These are phyloP conservation scores for Phytophthora idaei DNA, from an alignment of 352 stramenopile species.

Conservation along the genomic window DNA sequence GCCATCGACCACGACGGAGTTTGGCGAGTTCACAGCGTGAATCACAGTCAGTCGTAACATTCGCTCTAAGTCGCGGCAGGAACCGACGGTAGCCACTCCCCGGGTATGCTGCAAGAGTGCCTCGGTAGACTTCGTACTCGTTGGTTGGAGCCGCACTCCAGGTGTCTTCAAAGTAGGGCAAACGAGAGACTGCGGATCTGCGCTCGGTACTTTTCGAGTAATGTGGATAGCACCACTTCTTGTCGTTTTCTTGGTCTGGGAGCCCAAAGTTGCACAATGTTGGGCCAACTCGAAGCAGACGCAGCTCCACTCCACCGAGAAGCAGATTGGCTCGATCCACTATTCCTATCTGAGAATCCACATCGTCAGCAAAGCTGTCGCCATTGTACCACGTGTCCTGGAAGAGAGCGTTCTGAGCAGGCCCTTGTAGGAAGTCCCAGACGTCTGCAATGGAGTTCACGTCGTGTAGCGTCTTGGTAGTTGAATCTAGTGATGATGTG, in stretches of 20 bases:
- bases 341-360: slow-evolving; percentile 57
- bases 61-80: slow-evolving; percentile 21
- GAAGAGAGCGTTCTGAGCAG: slow-evolving; percentile 52
- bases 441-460: slow-evolving; percentile 52
- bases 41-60: slow-evolving; percentile 27
- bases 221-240: slow-evolving; percentile 45
- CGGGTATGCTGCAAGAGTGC: slow-evolving; percentile 47
- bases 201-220: slow-evolving; percentile 37
- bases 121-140: slow-evolving; percentile 29
- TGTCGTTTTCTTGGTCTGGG: slow-evolving; percentile 3
- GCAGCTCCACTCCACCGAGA: slow-evolving; percentile 64
- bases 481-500: background rate
- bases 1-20: slow-evolving; percentile 49
- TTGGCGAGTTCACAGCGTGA: slow-evolving; percentile 44
- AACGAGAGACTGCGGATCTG: slow-evolving; percentile 16
- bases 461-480: slow-evolving; percentile 33
- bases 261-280: slow-evolving; percentile 20
- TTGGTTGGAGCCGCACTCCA: slow-evolving; percentile 15
- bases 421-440: slow-evolving; percentile 56
- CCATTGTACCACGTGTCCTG: slow-evolving; percentile 65
- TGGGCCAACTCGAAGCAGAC: slow-evolving; percentile 51
- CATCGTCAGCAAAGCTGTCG: slow-evolving; percentile 49
- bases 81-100: slow-evolving; percentile 35
- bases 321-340: slow-evolving; percentile 54
- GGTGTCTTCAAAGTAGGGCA: slow-evolving; percentile 40